These are phyloP conservation scores for Pleurotus cornucopiae DNA, from an alignment of 768 basidiomycete genomes.

Conservation along the genomic window DNA sequence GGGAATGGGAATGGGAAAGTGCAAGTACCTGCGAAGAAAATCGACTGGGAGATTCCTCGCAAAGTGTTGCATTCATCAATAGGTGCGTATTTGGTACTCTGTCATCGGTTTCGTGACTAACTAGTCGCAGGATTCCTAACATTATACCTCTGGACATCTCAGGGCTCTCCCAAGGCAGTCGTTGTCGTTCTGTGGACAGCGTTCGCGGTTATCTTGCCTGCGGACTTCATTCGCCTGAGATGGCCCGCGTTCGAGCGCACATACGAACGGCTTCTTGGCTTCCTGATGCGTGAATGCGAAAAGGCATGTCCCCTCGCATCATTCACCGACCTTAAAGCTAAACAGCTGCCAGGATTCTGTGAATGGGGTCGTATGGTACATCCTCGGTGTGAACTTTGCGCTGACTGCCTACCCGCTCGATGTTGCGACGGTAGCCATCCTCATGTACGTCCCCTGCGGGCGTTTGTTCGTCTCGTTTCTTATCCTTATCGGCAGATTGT, in stretches of 20 bases:
- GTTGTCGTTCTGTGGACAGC: conserved; percentile 60
- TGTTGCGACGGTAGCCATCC: conserved; percentile 83
- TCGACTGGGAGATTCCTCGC: conserved; percentile 90
- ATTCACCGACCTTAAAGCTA: background rate
- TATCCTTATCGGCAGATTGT: conserved; percentile 50
- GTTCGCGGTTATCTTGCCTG: conserved; percentile 64
- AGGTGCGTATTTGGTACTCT: conserved; percentile 37
- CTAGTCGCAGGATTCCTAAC: conserved; percentile 30
- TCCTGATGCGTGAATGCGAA: conserved; percentile 89
- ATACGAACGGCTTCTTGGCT: conserved; percentile 71
- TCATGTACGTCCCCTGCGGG: conserved; percentile 58
- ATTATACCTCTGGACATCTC: conserved; percentile 34
- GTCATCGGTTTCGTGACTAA: background rate
- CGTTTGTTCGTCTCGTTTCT: background rate
- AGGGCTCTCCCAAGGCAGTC: conserved; percentile 65
- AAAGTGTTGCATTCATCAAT: conserved; percentile 88
- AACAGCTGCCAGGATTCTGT: conserved; percentile 44
- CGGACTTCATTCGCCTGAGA: conserved; percentile 71
- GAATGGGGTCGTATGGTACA: conserved; percentile 91
- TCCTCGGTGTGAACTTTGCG: conserved; percentile 78
- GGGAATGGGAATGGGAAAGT: conserved; percentile 7
- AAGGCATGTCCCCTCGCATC: conserved; percentile 40
- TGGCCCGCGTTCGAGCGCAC: conserved; percentile 58
- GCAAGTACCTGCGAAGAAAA: conserved; percentile 25
- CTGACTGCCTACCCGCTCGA: conserved; percentile 78